Evolutionary conservation across 768 basidiomycete genomes (phyloP).

Genomic region (Suillus sp.): DNA sequence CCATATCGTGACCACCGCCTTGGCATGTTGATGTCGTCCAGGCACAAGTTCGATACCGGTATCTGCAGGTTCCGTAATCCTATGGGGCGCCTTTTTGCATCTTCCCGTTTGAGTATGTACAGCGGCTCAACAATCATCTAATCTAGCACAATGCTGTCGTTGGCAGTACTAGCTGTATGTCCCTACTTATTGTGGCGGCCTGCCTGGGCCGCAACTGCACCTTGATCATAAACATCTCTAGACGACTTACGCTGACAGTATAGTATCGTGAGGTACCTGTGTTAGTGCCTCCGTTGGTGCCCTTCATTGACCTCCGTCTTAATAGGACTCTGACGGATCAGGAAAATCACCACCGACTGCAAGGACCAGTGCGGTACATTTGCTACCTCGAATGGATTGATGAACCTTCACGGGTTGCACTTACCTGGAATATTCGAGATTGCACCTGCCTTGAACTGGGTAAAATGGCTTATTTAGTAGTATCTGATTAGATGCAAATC

Average conservation of each 20-base stretch:
- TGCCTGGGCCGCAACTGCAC: too few species aligned
- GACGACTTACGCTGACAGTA: not conserved
- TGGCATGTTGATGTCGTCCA: conserved; percentile 3
- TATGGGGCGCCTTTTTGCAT: not conserved
- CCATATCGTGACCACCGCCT: conserved; percentile 1
- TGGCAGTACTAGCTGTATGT: not conserved
- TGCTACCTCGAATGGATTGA: not conserved
- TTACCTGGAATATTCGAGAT: not conserved
- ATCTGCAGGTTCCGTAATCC: not conserved
- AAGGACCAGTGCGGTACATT: not conserved
- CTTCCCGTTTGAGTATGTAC: not conserved
- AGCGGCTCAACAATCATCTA: not conserved
- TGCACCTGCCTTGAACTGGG: not conserved
- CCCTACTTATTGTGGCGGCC: not conserved
- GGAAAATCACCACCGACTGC: not conserved
- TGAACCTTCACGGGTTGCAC: not conserved
- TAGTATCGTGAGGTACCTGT: not conserved
- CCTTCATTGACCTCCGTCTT: not conserved
- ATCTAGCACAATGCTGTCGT: not conserved
- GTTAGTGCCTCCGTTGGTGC: not conserved
- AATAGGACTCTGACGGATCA: not conserved
- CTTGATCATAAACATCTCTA: not conserved
- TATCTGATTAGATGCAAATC: not conserved
- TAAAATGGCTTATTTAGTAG: not conserved
- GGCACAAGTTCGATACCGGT: not conserved